Percentiles rank a stretch among this genome's conserved stretches.
These are phyloP conservation scores for Pulveroboletus sp. DNA, from an alignment of 768 basidiomycete species.

Conservation along the genomic window DNA sequence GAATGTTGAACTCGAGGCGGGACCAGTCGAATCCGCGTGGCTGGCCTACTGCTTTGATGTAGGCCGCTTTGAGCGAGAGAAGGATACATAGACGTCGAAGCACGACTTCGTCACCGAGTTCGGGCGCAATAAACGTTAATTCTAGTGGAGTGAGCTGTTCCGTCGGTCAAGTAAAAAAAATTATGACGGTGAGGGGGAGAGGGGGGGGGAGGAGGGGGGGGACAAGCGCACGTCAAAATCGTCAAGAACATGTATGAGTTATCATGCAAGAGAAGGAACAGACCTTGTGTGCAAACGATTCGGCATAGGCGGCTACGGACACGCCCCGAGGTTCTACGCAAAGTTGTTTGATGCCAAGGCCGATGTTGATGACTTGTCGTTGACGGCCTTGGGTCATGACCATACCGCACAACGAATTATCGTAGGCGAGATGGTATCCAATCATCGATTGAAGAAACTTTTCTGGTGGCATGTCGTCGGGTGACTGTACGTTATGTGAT, in stretches of 20 bases:
- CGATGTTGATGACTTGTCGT: slow-evolving; percentile 74
- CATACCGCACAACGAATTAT: slow-evolving; percentile 74
- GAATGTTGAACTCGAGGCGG: slow-evolving; percentile 76
- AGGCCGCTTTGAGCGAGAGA: slow-evolving; percentile 74
- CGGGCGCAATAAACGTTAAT: slow-evolving; percentile 45
- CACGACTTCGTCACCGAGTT: slow-evolving; percentile 55
- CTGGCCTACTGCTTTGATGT: slow-evolving; percentile 81
- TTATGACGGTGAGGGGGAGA: too few relatives aligned
- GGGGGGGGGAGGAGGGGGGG: too few relatives aligned
- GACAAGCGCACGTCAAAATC: background rate
- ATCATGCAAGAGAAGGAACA: slow-evolving; percentile 12
- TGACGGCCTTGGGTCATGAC: slow-evolving; percentile 77
- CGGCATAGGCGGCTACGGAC: slow-evolving; percentile 57
- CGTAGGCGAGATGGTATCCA: slow-evolving; percentile 69
- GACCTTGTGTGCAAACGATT: slow-evolving; percentile 75
- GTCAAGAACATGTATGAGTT: background rate
- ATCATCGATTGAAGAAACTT: slow-evolving; percentile 70
- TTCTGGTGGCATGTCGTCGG: slow-evolving; percentile 58
- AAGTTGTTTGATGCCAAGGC: slow-evolving; percentile 71
- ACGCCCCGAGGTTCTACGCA: slow-evolving; percentile 57
- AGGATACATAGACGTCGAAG: slow-evolving; percentile 74
- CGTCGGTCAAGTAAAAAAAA: too few relatives aligned
- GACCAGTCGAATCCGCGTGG: slow-evolving; percentile 76
- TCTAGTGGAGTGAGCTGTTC: slow-evolving; percentile 47
- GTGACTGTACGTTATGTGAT: slow-evolving; percentile 32